Base-by-base conservation (phyloP, 1,139 yeast species). In the Lodderomyces parapsilosis region DNA sequence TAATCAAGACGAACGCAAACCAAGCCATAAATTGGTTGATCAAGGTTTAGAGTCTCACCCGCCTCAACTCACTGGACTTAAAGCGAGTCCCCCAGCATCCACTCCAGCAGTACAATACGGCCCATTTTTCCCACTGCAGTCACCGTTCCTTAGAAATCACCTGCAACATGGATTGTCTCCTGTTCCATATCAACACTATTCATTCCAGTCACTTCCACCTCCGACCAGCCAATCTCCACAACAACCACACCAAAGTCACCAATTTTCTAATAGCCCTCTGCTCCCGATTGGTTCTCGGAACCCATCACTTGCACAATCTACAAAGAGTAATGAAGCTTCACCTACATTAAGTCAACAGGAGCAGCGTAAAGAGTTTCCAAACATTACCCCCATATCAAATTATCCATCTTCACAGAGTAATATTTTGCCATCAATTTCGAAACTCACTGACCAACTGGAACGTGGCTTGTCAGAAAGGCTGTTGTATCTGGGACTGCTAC, bases 391-490 rank as follows among this genome's bases (percentile, higher is more conserved):
- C 4, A 41, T 41, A 6, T 6, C 17, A 17, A 40, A 40, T 14
- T 32, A 37, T 18, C 17, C 38, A 32, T 8, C 31, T 19, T 19
- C 35, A 13, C 32, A 42, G 20, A 22, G 39, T 32, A 30, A 38
- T 22, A 9, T 40, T 14, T 37, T 43, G 35, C 47, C 48, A 4
- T 35, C 45, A n/a, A 36, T 43, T 15, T 23, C 31, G 15, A 40
- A 38, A 20, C 28, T 41, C 6, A 45, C 46, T 17, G 42, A 22
- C 8, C 31, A 35, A 11, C 33, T 19, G 18, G 50, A 44, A 5
- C 33, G 34, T 13, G 45, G 32, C 6, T 49, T 41, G 11, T 46
- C 42, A 6, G 42, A 43, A 3, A 45, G 42, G 10, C 44, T 4
- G 17, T 13, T 6, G 4, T 17, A 17, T n/a, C 31, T 5, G 13